Evolutionary conservation across 768 basidiomycete species (phyloP).

Genomic region (Auriculariales sp.): DNA sequence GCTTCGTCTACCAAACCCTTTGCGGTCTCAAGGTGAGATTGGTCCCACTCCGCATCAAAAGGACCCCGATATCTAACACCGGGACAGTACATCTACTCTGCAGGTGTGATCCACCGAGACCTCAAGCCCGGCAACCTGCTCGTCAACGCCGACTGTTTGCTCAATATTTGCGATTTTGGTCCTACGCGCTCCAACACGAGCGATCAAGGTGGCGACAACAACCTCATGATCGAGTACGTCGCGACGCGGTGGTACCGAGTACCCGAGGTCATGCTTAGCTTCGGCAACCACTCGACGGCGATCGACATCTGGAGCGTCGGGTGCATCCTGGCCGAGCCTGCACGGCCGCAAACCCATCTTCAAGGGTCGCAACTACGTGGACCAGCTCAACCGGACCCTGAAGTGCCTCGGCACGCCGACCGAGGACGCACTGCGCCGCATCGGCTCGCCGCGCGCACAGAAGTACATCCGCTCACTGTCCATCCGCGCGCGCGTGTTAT

Average conservation of each 20-base stretch:
- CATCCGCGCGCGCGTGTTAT: slow-evolving; percentile 89
- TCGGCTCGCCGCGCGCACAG: slow-evolving; percentile 90
- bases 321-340: slow-evolving; percentile 42
- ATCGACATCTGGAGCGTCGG: slow-evolving; percentile 66
- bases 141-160: slow-evolving; percentile 30
- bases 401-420: slow-evolving; percentile 95
- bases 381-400: slow-evolving; percentile 94
- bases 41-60: no score
- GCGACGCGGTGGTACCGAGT: slow-evolving; percentile 33
- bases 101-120: slow-evolving; percentile 29
- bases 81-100: slow-evolving; percentile 32
- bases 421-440: slow-evolving; percentile 89
- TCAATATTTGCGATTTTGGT: slow-evolving; percentile 31
- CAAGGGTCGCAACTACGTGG: slow-evolving; percentile 97
- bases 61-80: no score
- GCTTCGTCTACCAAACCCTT: slow-evolving; percentile 29
- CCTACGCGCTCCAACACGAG: slow-evolving; percentile 36
- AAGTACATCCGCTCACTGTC: slow-evolving; percentile 97
- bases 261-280: slow-evolving; percentile 82
- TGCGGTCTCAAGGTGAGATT: slow-evolving; percentile 33
- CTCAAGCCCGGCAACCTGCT: slow-evolving; percentile 34
- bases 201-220: slow-evolving; percentile 57
- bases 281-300: slow-evolving; percentile 81
- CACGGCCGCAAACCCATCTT: slow-evolving; percentile 92
- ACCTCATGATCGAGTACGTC: slow-evolving; percentile 26